phyloP scores from a whole-genome alignment of 2,329 filamentous ascomycete species.

The Metarhizium brunneum region DNA sequence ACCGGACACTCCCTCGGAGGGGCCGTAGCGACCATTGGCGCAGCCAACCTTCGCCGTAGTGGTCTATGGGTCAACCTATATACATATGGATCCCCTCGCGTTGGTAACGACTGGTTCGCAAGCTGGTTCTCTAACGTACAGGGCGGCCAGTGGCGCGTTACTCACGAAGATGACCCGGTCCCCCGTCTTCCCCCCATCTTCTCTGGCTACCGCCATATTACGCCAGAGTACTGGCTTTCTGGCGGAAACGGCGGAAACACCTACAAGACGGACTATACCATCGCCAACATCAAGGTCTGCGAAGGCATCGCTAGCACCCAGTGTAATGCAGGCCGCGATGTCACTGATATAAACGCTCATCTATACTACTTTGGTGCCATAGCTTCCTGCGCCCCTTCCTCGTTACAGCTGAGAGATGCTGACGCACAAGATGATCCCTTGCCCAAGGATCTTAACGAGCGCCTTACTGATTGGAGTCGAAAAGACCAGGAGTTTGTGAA shows the following conservation, averaged over 20 bases:
- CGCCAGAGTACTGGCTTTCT: conserved; percentile 58
- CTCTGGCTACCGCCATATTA: conserved; percentile 54
- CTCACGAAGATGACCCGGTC: conserved; percentile 58
- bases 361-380: conserved; percentile 39
- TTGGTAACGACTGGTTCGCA: conserved; percentile 48
- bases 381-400: conserved; percentile 25
- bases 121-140: conserved; percentile 39
- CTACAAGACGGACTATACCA: conserved; percentile 24
- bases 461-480: conserved; percentile 25
- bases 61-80: conserved; percentile 45
- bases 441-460: conserved; percentile 25
- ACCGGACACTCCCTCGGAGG: conserved; percentile 63
- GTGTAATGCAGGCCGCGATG: conserved; percentile 42
- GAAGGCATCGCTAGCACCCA: conserved; percentile 33
- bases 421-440: neutral
- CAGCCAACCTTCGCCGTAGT: conserved; percentile 40
- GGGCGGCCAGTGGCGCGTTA: conserved; percentile 52
- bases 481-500: conserved; percentile 20
- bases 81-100: conserved; percentile 58
- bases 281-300: conserved; percentile 36
- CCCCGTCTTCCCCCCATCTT: conserved; percentile 55
- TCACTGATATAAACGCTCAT: conserved; percentile 37
- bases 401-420: conserved; percentile 1
- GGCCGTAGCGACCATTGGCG: conserved; percentile 52
- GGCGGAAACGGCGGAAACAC: conserved; percentile 15